Evolutionary conservation across 257 asterid genomes (phyloP).

Genomic region (Jaltomata sinuosa): DNA sequence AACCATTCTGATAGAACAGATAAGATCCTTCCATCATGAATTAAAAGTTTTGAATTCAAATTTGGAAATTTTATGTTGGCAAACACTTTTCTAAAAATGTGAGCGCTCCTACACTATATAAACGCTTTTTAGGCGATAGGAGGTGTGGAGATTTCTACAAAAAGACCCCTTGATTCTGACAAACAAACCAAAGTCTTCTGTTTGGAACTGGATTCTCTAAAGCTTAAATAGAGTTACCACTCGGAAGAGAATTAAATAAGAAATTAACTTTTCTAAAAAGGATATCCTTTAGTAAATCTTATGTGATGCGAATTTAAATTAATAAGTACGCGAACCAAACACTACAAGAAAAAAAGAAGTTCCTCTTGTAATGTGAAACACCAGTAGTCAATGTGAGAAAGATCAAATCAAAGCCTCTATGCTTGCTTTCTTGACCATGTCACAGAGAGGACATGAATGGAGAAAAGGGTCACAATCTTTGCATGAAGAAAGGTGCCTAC

Average conservation of each 20-base stretch:
- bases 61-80: background rate
- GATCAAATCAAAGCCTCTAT: conserved; percentile 42
- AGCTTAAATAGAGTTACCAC: background rate
- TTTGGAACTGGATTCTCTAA: background rate
- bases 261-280: background rate
- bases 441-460: conserved; percentile 63
- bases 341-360: background rate
- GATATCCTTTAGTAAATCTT: background rate
- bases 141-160: background rate
- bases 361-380: no score
- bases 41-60: background rate
- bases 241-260: background rate
- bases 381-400: no score
- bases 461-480: conserved; percentile 45
- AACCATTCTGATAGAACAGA: rapidly evolving
- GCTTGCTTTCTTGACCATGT: conserved; percentile 33
- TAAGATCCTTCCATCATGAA: background rate
- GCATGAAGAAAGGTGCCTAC: conserved; percentile 80
- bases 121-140: background rate
- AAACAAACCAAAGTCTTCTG: background rate
- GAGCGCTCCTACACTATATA: background rate
- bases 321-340: background rate
- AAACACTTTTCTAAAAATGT: background rate
- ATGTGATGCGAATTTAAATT: background rate
- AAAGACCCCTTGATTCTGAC: background rate